Conservation (phyloP, 1,284 basidiomycete species). For the Meira miltonrushii region DNA sequence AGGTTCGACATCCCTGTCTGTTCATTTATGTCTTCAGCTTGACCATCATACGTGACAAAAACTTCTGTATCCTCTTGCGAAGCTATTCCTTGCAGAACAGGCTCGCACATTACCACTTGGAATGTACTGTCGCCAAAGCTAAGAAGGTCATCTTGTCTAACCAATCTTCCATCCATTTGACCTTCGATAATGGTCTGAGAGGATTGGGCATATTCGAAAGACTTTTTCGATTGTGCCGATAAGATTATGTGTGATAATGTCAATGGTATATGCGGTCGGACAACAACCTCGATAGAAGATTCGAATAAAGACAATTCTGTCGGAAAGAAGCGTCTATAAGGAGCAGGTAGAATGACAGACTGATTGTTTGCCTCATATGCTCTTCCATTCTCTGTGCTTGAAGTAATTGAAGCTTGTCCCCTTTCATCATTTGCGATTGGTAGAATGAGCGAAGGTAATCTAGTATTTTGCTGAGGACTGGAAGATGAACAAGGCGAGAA, state of each 20-base stretch:
- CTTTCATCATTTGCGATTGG: too few species aligned
- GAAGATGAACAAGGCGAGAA: too few species aligned
- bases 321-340: neutral
- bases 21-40: neutral
- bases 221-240: constrained; percentile 21
- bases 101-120: constrained; percentile 39
- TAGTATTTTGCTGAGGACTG: too few species aligned
- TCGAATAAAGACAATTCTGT: neutral
- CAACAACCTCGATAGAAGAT: neutral
- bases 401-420: too few species aligned
- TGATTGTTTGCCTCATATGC: neutral
- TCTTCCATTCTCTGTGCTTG: too few species aligned
- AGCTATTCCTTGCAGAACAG: constrained; percentile 40
- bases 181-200: constrained; percentile 18
- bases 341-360: neutral
- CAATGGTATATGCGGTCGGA: constrained; percentile 14
- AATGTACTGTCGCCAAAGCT: constrained; percentile 14
- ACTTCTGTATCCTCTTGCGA: constrained; percentile 20
- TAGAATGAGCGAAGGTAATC: too few species aligned
- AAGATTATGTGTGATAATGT: constrained; percentile 29
- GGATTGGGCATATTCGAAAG: constrained; percentile 20
- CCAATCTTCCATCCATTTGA: constrained; percentile 24
- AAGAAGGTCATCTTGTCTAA: constrained; percentile 27
- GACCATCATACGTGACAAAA: constrained; percentile 23
- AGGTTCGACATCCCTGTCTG: neutral